Conservation (phyloP, 768 basidiomycete genomes). For the Tulasnella sp. region DNA sequence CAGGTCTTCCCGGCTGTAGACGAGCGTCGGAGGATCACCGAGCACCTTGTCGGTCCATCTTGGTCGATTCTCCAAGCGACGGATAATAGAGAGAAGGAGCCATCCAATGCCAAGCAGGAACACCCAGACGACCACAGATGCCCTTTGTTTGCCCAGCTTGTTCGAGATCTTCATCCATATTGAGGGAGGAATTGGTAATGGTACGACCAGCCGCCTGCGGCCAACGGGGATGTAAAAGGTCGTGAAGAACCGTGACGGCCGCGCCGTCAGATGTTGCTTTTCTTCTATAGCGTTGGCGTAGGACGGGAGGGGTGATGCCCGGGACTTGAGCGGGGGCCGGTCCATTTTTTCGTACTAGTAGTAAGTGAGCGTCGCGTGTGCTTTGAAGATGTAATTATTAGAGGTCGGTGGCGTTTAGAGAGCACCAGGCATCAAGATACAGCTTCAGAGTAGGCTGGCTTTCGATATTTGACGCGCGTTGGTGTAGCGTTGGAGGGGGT, state of each 20-base stretch:
- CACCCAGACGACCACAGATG: slow-evolving; percentile 40
- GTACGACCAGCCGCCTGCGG: slow-evolving; percentile 42
- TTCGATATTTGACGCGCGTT: background rate
- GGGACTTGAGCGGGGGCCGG: slow-evolving; percentile 15
- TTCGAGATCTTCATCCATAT: slow-evolving; percentile 45
- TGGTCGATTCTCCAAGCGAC: background rate
- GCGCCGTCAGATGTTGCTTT: slow-evolving; percentile 32
- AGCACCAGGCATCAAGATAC: background rate
- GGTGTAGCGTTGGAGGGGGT: background rate
- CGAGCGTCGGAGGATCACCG: slow-evolving; percentile 42
- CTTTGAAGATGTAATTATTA: background rate
- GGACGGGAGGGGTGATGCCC: slow-evolving; percentile 19
- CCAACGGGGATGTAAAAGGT: slow-evolving; percentile 48
- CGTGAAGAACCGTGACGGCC: slow-evolving; percentile 34
- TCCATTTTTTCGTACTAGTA: background rate
- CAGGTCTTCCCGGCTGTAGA: slow-evolving; percentile 66
- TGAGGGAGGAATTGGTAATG: slow-evolving; percentile 48
- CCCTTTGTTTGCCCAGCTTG: slow-evolving; percentile 49
- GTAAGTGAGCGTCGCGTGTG: background rate
- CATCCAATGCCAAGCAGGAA: slow-evolving; percentile 39
- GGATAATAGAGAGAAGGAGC: slow-evolving; percentile 29
- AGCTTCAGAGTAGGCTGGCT: background rate
- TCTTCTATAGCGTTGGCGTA: slow-evolving; percentile 18
- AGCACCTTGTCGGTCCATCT: slow-evolving; percentile 13
- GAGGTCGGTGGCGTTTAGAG: background rate